phyloP scores from a whole-genome alignment of 2,329 filamentous ascomycete genomes.

The Helotiales sp. region DNA sequence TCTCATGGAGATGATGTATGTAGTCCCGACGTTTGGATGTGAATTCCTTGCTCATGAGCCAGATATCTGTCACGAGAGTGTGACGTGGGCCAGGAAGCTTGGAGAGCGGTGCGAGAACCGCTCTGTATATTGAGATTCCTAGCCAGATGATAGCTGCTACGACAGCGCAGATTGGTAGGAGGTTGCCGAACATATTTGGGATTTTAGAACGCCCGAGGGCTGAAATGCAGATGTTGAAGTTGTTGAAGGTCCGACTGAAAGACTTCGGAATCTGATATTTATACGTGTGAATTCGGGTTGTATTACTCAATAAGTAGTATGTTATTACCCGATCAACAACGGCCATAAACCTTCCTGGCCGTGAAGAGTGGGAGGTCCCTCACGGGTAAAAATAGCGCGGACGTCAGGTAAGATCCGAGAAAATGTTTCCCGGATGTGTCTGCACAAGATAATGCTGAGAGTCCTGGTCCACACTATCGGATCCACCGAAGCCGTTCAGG shows the following conservation, averaged over 20 bases:
- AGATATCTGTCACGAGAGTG: constrained; percentile 30
- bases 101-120: constrained; percentile 31
- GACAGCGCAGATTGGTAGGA: constrained; percentile 11
- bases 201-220: neutral
- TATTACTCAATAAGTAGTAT: neutral
- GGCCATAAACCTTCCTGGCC: neutral
- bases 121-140: constrained; percentile 8
- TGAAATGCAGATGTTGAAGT: neutral
- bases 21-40: constrained; percentile 57
- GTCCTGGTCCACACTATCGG: neutral
- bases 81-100: constrained; percentile 37
- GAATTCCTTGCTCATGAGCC: constrained; percentile 53
- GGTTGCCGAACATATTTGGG: constrained; percentile 14
- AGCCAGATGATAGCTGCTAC: constrained; percentile 3
- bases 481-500: neutral
- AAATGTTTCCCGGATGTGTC: neutral
- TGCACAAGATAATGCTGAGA: neutral
- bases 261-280: neutral
- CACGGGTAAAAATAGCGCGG: neutral
- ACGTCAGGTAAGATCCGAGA: neutral
- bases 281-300: neutral
- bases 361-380: constrained; percentile 2
- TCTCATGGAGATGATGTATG: constrained; percentile 58
- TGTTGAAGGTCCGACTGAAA: neutral
- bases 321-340: neutral